Conservation (phyloP, 306 rosid genomes). For the Casuarina glauca region DNA sequence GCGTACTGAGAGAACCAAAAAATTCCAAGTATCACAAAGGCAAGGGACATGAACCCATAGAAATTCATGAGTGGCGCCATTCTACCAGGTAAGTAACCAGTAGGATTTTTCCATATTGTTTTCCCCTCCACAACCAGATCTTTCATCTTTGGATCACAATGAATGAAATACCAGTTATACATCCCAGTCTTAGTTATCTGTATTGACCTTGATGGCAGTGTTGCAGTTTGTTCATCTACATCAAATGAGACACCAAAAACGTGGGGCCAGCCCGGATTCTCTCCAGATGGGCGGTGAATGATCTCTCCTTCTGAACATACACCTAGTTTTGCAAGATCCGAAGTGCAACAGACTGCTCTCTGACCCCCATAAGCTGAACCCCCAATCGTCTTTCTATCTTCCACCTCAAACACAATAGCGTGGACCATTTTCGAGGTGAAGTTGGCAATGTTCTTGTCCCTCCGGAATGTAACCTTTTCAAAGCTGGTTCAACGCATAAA, state of each 20-base stretch:
- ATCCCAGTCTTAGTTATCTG: conserved; percentile 79
- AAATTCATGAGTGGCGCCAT: conserved; percentile 95
- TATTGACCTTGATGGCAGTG: conserved; percentile 57
- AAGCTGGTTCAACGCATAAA: conserved; percentile 59
- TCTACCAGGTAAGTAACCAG: conserved; percentile 91
- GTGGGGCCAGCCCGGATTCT: conserved; percentile 81
- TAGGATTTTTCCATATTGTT: conserved; percentile 89
- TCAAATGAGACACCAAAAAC: conserved; percentile 67
- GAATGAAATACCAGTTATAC: conserved; percentile 96
- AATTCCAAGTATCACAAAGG: conserved; percentile 79
- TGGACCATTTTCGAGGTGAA: conserved; percentile 71
- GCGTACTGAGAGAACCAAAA: conserved; percentile 93
- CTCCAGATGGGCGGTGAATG: conserved; percentile 65
- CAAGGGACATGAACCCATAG: conserved; percentile 89
- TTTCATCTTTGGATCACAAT: conserved; percentile 77
- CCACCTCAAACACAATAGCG: conserved; percentile 91
- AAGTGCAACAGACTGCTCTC: conserved; percentile 93
- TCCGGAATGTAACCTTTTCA: conserved; percentile 68
- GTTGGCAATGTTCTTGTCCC: conserved; percentile 64
- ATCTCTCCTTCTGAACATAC: conserved; percentile 80
- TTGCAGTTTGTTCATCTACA: conserved; percentile 48
- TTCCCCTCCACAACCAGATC: conserved; percentile 80
- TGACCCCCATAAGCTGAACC: conserved; percentile 99
- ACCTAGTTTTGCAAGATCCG: conserved; percentile 91
- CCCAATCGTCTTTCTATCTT: conserved; percentile 90